Conservation (phyloP, 352 stramenopile species). For the Globisporangium megalacanthum region DNA sequence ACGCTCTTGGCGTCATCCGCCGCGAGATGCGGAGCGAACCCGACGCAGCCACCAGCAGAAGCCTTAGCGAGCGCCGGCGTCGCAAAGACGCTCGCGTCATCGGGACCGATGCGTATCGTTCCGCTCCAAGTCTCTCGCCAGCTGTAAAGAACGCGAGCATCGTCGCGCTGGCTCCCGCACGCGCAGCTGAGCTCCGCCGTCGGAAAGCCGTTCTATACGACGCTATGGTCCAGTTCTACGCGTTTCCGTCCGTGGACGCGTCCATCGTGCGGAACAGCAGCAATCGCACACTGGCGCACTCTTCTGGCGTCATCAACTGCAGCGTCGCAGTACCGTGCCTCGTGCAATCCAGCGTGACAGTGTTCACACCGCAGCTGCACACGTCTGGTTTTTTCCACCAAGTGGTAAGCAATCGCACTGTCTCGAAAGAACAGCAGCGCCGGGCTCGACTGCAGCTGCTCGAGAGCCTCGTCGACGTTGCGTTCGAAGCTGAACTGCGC, state of each 20-base stretch:
- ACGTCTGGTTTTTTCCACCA: conserved; percentile 18
- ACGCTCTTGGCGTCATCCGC: neutral
- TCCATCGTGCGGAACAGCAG: conserved; percentile 8
- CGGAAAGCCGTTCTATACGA: conserved; percentile 21
- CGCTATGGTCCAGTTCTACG: conserved; percentile 37
- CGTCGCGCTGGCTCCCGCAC: neutral
- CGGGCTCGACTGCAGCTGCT: conserved; percentile 25
- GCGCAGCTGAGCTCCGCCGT: neutral
- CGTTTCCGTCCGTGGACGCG: conserved; percentile 28
- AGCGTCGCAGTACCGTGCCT: conserved; percentile 22
- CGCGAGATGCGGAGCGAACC: neutral
- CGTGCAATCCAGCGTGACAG: conserved; percentile 48
- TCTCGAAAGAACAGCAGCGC: conserved; percentile 15
- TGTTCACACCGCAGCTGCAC: conserved; percentile 47
- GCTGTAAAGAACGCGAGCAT: neutral
- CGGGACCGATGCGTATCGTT: too few relatives aligned
- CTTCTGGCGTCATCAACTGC: conserved; percentile 13
- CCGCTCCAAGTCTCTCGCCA: neutral
- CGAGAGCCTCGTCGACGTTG: conserved; percentile 24
- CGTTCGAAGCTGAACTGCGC: conserved; percentile 36
- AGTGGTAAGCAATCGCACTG: conserved; percentile 13
- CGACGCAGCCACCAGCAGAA: too few relatives aligned
- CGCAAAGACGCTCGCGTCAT: too few relatives aligned
- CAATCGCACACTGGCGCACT: neutral
- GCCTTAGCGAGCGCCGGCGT: too few relatives aligned